Conservation (phyloP, 2,329 filamentous ascomycete species). For the Fusarium sp. region DNA sequence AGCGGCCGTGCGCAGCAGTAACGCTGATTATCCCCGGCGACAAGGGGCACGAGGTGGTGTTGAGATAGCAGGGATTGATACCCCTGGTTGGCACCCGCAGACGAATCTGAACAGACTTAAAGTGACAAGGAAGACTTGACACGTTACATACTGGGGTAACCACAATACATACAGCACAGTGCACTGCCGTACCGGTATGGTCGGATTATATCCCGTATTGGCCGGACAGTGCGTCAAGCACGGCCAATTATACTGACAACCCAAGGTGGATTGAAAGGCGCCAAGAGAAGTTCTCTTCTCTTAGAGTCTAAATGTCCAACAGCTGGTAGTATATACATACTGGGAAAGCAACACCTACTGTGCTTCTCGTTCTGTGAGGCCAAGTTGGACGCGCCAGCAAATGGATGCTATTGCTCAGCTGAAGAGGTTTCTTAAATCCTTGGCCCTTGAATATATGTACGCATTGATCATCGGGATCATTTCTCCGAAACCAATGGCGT, state of each 20-base stretch:
- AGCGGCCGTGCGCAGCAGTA: conserved; percentile 21
- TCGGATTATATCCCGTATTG: conserved; percentile 2
- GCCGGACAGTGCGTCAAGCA: conserved; percentile 16
- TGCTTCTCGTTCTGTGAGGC: neutral
- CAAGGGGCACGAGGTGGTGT: conserved; percentile 27
- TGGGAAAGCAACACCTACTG: neutral
- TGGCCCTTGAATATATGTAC: neutral
- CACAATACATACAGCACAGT: neutral
- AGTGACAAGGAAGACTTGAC: conserved; percentile 38
- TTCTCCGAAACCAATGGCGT: conserved; percentile 5
- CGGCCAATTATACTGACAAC: conserved; percentile 5
- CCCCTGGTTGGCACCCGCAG: conserved; percentile 7
- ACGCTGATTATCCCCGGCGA: conserved; percentile 36
- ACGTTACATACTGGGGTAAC: conserved; percentile 38
- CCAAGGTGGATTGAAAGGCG: neutral
- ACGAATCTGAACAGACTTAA: conserved; percentile 35
- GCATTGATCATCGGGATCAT: neutral
- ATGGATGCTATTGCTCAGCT: neutral
- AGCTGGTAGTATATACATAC: neutral
- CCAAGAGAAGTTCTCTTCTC: conserved; percentile 11
- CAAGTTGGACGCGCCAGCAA: neutral
- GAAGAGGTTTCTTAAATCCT: neutral
- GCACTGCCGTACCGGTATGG: neutral
- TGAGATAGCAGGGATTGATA: conserved; percentile 22
- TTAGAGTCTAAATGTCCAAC: neutral